Evolutionary conservation across 345 rosid species (phyloP).

Genomic region (Lepidium africanum): DNA sequence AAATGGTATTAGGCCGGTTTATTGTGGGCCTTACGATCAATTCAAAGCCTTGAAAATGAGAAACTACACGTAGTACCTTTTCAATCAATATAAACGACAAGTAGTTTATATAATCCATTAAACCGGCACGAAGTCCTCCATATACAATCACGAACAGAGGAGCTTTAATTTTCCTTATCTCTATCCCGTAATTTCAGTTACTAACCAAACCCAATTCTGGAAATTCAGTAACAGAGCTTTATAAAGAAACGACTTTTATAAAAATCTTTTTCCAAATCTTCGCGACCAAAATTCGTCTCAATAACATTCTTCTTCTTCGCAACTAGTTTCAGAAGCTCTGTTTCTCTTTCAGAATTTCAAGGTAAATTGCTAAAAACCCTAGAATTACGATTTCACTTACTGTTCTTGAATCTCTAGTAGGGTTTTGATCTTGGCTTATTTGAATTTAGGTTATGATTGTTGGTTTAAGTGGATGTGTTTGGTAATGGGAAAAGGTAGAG

Average conservation of each 20-base stretch:
- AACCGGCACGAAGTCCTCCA: not conserved
- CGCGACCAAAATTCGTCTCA: not conserved
- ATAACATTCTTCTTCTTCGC: conserved; percentile 5
- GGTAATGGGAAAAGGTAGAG: conserved; percentile 86
- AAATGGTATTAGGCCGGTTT: not conserved
- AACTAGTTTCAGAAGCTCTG: conserved; percentile 15
- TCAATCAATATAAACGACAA: not conserved
- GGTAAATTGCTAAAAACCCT: conserved; percentile 54
- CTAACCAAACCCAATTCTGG: conserved; percentile 14
- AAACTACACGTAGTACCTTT: conserved; percentile 10
- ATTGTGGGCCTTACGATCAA: not conserved
- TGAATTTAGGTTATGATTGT: conserved; percentile 29
- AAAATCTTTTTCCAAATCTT: not conserved
- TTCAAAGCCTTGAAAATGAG: not conserved
- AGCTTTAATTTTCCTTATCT: not conserved
- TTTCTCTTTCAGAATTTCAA: not conserved
- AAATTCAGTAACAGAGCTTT: conserved; percentile 13
- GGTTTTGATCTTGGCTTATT: not conserved
- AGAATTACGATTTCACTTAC: conserved; percentile 10
- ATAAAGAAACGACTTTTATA: conserved; percentile 12
- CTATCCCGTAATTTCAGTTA: conserved; percentile 14
- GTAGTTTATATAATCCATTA: not conserved
- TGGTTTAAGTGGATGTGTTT: conserved; percentile 20
- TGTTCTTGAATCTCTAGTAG: not conserved
- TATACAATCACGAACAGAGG: not conserved